Conservation (phyloP, 805 yeast species). For the Cyberlindnera euphorbiiphila region DNA sequence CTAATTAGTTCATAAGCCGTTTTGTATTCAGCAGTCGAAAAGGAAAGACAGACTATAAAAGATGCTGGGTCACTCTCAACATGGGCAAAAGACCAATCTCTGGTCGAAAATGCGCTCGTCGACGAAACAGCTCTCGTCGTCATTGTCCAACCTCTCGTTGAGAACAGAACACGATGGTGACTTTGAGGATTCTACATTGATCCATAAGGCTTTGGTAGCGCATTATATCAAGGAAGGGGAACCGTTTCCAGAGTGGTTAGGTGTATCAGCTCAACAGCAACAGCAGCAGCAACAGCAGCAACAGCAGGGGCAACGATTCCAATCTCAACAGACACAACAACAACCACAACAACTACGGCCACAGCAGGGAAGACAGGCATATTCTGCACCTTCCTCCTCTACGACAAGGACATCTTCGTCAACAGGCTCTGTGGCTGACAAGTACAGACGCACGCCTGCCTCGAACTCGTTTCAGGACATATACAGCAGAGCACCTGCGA, state of each 20-base stretch:
- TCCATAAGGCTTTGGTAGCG: slow-evolving; percentile 27
- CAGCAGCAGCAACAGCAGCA: slow-evolving; percentile 13
- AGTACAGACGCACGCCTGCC: slow-evolving; percentile 15
- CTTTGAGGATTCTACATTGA: slow-evolving; percentile 21
- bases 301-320: slow-evolving; percentile 2
- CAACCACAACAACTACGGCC: slow-evolving; percentile 4
- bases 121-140: slow-evolving; percentile 23
- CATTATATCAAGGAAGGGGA: slow-evolving; percentile 14
- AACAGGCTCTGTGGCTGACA: slow-evolving; percentile 3
- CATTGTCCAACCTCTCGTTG: slow-evolving; percentile 22
- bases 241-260: slow-evolving; percentile 28
- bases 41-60: neutral
- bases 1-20: too few relatives aligned
- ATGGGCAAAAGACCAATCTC: slow-evolving; percentile 15
- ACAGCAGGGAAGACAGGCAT: slow-evolving; percentile 4
- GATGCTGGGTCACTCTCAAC: neutral
- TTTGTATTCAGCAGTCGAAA: too few relatives aligned
- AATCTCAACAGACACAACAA: slow-evolving; percentile 5
- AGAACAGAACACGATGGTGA: slow-evolving; percentile 30
- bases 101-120: slow-evolving; percentile 27
- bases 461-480: slow-evolving; percentile 20
- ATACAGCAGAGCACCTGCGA: slow-evolving; percentile 9
- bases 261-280: slow-evolving; percentile 17
- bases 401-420: slow-evolving; percentile 4
- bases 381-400: slow-evolving; percentile 6